Base-by-base conservation (phyloP, 306 rosid species). In the Rosa rugosa region DNA sequence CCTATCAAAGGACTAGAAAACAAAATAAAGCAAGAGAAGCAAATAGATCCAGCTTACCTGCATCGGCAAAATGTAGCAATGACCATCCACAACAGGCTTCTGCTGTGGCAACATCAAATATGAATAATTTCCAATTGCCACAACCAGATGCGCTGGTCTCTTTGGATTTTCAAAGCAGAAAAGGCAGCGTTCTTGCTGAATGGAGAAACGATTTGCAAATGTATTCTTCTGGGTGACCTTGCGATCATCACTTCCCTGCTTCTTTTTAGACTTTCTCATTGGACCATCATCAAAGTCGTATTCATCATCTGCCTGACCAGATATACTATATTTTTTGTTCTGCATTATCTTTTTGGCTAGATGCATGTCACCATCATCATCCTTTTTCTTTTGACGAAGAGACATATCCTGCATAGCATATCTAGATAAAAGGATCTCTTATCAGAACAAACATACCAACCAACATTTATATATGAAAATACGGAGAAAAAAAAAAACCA, bases 11-110 rank as follows among this genome's bases (percentile, higher is more conserved):
- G 64, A 38, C 18, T 53, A 46, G 22, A 76, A 77, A 63, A 69
- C 11, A 11, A 72, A 60, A 79, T 22, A 80, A 70, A 4, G 10
- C 74, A 73, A 53, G 45, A 23, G 6, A 38, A 38, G 69, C 40
- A 67, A 42, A 47, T 57, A 69, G 49, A 53, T 75, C 71, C 74
- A 82, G 80, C 88, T 85, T 81, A 92, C 99, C 87, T 87, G 90
- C 88, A 91, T 89, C 1, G 99, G 95, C 66, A 92, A 80, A 83
- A 95, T 92, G 83, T 93, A 95, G 83, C 99, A 95, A 86, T 91
- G 99, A 71, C 98, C 99, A 17, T 89, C 88, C 71, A 87, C 97
- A 79, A 95, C 70, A 22, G 98, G 91, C 80, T 95, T 92, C 90
- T 89, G 81, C 66, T 89, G 91, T 34, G 99, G 98, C 83, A 95